Evolutionary conservation across 352 stramenopile species (phyloP).

Genomic region (Lagenidium sp.): DNA sequence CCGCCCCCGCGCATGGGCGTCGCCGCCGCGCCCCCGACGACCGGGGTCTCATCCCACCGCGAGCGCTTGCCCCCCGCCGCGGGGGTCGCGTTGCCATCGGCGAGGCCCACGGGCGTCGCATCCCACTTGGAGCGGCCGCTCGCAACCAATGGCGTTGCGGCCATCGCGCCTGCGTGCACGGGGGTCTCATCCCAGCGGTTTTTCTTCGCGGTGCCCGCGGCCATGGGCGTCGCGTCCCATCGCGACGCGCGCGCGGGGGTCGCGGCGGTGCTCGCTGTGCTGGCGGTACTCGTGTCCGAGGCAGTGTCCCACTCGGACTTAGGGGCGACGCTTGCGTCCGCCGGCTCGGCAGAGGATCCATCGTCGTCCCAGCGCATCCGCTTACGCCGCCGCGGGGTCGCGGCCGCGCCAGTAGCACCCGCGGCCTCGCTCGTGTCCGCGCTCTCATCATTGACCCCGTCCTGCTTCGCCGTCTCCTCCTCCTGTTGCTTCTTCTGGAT

Average conservation of each 20-base stretch:
- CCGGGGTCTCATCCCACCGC: conserved; percentile 95
- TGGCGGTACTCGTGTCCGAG: conserved; percentile 29
- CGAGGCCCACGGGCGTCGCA: conserved; percentile 74
- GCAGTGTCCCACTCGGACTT: conserved; percentile 75
- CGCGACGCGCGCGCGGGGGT: conserved; percentile 59
- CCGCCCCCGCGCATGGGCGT: conserved; percentile 11
- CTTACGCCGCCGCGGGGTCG: conserved; percentile 11
- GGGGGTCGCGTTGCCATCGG: conserved; percentile 36
- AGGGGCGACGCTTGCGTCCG: conserved; percentile 33
- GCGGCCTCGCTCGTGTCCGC: too few relatives aligned
- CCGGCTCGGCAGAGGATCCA: conserved; percentile 23
- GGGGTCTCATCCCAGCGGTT: conserved; percentile 83
- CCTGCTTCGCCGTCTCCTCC: conserved; percentile 26
- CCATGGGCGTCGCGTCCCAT: conserved; percentile 64
- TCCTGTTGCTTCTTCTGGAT: conserved; percentile 81
- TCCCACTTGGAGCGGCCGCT: conserved; percentile 84
- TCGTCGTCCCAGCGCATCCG: conserved; percentile 84
- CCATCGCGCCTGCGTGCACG: conserved; percentile 25
- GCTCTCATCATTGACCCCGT: background rate
- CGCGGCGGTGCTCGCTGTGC: conserved; percentile 17
- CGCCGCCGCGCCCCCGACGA: conserved; percentile 31
- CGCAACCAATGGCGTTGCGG: conserved; percentile 14
- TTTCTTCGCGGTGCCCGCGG: conserved; percentile 29
- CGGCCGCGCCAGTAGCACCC: too few relatives aligned
- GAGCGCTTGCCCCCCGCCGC: conserved; percentile 81